A percentile compares a stretch with the other conserved stretches of the same genome.
phyloP scores from a whole-genome alignment of 768 basidiomycete genomes.

The Amanita inopinata region DNA sequence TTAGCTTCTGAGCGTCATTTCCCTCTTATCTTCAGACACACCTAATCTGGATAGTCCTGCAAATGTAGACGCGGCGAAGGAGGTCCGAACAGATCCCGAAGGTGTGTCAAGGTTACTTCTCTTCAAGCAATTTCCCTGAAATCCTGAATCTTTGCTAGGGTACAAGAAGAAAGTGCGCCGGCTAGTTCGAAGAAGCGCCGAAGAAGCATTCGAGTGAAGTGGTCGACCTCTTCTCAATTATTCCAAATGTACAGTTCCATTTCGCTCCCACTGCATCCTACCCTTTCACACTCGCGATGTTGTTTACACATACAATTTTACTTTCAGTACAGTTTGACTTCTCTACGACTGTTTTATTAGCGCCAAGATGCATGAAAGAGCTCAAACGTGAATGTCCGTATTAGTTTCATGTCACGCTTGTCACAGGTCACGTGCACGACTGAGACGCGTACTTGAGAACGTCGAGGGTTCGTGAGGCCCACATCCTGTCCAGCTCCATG shows the following conservation, averaged over 20 bases:
- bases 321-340: neutral
- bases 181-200: constrained; percentile 77
- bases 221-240: constrained; percentile 6
- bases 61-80: constrained; percentile 93
- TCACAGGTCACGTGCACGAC: too few species aligned
- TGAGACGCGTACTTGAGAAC: too few species aligned
- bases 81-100: constrained; percentile 56
- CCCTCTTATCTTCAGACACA: constrained; percentile 83
- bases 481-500: too few species aligned
- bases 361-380: too few species aligned
- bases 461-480: too few species aligned
- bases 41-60: constrained; percentile 93
- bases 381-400: too few species aligned
- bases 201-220: constrained; percentile 71
- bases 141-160: constrained; percentile 27
- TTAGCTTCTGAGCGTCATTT: constrained; percentile 94
- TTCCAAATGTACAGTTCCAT: constrained; percentile 7
- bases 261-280: constrained; percentile 7
- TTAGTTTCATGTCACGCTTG: too few species aligned
- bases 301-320: constrained; percentile 10
- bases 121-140: neutral
- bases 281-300: constrained; percentile 8
- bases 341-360: too few species aligned
- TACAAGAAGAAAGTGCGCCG: constrained; percentile 97
- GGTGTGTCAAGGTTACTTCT: constrained; percentile 39